Evolutionary conservation across 164 flowering plant genomes (phyloP).

Genomic region (Nymphaea colorata): DNA sequence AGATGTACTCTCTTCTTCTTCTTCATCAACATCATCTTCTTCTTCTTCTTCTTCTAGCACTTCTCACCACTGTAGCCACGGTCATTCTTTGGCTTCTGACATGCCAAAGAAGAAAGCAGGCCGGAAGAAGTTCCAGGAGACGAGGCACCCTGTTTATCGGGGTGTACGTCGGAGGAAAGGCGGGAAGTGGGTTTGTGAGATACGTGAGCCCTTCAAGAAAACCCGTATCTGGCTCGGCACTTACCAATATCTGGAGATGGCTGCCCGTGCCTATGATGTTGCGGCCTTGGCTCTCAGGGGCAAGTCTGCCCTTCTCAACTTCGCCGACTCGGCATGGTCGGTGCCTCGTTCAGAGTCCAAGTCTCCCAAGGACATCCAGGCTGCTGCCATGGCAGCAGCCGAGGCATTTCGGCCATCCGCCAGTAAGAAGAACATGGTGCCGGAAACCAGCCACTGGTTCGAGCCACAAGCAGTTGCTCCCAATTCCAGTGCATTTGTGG

Average conservation of each 20-base stretch:
- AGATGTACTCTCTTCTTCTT: background rate
- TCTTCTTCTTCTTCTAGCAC: background rate
- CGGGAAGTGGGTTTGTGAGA: constrained; percentile 59
- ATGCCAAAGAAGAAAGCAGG: constrained; percentile 52
- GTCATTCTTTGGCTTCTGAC: constrained; percentile 21
- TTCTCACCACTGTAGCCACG: background rate
- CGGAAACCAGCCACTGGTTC: background rate
- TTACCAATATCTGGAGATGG: constrained; percentile 49
- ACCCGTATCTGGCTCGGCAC: constrained; percentile 66
- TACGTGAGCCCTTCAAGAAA: constrained; percentile 58
- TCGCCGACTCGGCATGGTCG: constrained; percentile 66
- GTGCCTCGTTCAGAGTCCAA: constrained; percentile 37
- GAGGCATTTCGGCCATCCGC: constrained; percentile 31
- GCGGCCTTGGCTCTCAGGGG: constrained; percentile 61
- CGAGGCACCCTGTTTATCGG: constrained; percentile 52
- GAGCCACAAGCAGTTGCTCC: background rate
- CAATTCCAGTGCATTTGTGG: background rate
- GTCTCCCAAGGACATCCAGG: constrained; percentile 51
- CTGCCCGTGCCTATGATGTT: constrained; percentile 66
- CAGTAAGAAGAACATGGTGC: background rate
- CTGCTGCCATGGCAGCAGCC: constrained; percentile 64
- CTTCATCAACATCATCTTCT: background rate
- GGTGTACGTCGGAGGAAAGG: constrained; percentile 46
- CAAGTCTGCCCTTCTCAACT: constrained; percentile 48
- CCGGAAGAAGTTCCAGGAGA: constrained; percentile 46